These are phyloP conservation scores for Flaveria floridana DNA, from an alignment of 140 eudicot species.

Conservation along the genomic window DNA sequence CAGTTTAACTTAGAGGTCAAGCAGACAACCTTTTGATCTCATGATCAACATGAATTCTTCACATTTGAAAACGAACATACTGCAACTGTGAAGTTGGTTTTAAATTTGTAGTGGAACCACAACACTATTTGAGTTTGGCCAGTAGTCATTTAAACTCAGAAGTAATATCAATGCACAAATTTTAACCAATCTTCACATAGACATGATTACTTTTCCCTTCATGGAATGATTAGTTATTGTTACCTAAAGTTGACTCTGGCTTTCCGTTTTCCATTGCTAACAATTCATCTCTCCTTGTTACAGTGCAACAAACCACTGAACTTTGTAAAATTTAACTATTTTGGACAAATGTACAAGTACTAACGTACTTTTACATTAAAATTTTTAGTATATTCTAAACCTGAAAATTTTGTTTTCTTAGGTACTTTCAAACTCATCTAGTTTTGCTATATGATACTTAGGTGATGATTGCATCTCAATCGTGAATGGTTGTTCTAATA, in stretches of 20 bases:
- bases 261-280: not conserved
- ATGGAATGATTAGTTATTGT: not conserved
- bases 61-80: not conserved
- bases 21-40: conserved; percentile 1
- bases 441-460: conserved; percentile 34
- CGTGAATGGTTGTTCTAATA: conserved; percentile 68
- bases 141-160: not conserved
- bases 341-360: not conserved
- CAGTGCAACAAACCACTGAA: conserved; percentile 10
- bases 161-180: not conserved
- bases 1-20: conserved; percentile 6
- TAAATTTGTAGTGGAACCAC: conserved; percentile 7
- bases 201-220: not conserved
- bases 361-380: not conserved
- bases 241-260: not conserved
- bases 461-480: conserved; percentile 96
- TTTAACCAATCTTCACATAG: conserved; percentile 3
- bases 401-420: not conserved
- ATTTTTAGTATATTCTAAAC: not conserved
- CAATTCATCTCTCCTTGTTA: conserved; percentile 7
- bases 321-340: not conserved
- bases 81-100: not conserved
- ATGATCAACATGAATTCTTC: not conserved
- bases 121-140: not conserved
- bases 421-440: conserved; percentile 10